Conservation (phyloP, 306 rosid genomes). For the Delonix regia region DNA sequence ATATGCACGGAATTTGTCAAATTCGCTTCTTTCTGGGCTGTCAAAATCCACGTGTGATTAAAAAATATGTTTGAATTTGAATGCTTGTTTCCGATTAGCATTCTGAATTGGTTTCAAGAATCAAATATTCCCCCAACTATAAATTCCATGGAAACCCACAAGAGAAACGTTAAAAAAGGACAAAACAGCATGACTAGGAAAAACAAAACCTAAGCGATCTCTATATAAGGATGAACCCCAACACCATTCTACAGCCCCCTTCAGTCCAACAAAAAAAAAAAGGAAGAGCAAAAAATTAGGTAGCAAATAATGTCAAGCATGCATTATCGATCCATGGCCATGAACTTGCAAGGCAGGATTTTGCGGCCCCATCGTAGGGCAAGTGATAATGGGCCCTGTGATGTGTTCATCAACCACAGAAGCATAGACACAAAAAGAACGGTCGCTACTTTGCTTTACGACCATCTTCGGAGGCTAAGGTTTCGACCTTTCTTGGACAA, state of each 20-base stretch:
- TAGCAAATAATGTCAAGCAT: background rate
- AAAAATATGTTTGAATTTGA: conserved; percentile 19
- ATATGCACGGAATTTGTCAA: conserved; percentile 45
- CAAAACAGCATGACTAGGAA: background rate
- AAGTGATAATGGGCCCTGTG: conserved; percentile 38
- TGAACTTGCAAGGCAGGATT: conserved; percentile 24
- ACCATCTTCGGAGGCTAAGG: conserved; percentile 47
- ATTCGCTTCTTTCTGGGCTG: background rate
- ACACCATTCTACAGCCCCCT: background rate
- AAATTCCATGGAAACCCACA: background rate
- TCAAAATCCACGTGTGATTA: background rate
- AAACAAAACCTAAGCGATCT: background rate
- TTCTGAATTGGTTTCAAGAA: conserved; percentile 10
- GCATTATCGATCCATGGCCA: conserved; percentile 32
- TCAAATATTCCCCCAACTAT: conserved; percentile 5
- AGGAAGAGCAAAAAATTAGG: background rate
- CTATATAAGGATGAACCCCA: background rate
- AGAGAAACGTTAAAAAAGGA: background rate
- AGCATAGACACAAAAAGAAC: conserved; percentile 66
- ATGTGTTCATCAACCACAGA: conserved; percentile 69
- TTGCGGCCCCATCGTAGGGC: conserved; percentile 29
- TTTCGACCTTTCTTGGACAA: conserved; percentile 62
- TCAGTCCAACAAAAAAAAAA: background rate
- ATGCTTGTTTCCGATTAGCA: background rate
- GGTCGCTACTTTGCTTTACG: conserved; percentile 57